Evolutionary conservation across 306 rosid species (phyloP).

Genomic region (Styphnolobium japonicum): DNA sequence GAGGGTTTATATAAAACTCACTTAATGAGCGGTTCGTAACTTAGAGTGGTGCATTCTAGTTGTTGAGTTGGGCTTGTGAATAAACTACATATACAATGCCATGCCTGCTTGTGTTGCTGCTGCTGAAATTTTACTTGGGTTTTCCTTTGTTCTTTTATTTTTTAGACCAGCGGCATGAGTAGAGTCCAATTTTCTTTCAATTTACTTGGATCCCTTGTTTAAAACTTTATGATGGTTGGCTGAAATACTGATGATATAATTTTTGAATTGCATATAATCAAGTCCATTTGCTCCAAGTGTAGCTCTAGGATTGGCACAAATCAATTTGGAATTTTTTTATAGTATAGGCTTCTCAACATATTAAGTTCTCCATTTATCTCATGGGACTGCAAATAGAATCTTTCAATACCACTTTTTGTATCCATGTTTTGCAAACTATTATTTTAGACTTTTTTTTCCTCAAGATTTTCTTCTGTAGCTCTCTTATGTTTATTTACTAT

Average conservation of each 20-base stretch:
- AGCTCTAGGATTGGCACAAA: no score
- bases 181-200: not conserved
- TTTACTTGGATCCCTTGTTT: constrained; percentile 1
- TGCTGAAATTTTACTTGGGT: no score
- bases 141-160: not conserved
- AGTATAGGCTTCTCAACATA: not conserved
- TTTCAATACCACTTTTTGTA: not conserved
- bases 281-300: no score
- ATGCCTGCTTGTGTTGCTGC: no score
- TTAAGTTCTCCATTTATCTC: not conserved
- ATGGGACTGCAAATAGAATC: not conserved
- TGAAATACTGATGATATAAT: no score
- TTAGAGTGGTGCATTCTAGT: not conserved
- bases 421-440: not conserved
- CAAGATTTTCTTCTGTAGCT: not conserved
- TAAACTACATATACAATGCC: not conserved
- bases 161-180: not conserved
- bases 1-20: not conserved
- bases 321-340: no score
- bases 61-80: not conserved
- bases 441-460: not conserved
- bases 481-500: not conserved
- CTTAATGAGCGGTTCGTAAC: not conserved
- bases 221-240: not conserved
- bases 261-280: no score